These are phyloP conservation scores for Pelargonium cotyledonis DNA, from an alignment of 441 rosid species.

Conservation along the genomic window DNA sequence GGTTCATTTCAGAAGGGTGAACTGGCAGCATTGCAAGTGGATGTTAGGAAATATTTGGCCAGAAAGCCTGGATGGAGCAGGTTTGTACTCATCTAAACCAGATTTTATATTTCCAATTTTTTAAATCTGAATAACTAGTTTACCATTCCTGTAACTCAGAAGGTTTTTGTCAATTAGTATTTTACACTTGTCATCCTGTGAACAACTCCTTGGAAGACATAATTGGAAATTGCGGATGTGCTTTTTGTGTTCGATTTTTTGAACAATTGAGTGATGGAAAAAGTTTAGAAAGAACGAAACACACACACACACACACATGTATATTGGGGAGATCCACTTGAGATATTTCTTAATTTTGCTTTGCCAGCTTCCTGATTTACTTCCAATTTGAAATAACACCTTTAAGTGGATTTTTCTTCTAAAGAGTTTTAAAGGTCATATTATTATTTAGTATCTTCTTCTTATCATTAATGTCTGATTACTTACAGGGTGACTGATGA, in stretches of 20 bases:
- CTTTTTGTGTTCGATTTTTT: background rate
- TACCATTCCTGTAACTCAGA: background rate
- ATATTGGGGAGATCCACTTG: too few species aligned
- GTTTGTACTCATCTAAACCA: slow-evolving; percentile 33
- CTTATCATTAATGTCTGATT: slow-evolving; percentile 13
- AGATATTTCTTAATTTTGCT: background rate
- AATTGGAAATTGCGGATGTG: background rate
- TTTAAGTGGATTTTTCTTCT: background rate
- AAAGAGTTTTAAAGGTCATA: background rate
- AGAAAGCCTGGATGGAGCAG: slow-evolving; percentile 99
- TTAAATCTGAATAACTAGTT: background rate
- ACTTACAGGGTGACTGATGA: slow-evolving; percentile 79
- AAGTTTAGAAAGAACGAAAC: too few species aligned
- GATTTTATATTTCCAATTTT: slow-evolving; percentile 4
- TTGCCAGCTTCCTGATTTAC: background rate
- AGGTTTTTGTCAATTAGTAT: background rate
- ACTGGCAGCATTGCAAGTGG: slow-evolving; percentile 88
- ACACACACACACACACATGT: too few species aligned
- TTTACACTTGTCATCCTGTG: background rate
- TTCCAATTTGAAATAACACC: background rate
- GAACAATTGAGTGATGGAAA: background rate
- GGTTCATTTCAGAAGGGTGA: slow-evolving; percentile 80
- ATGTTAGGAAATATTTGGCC: slow-evolving; percentile 85
- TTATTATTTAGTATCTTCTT: slow-evolving; percentile 6
- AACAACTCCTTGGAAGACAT: background rate